Base-by-base conservation (phyloP, 306 rosid genomes). In the Ziziphus jujuba region DNA sequence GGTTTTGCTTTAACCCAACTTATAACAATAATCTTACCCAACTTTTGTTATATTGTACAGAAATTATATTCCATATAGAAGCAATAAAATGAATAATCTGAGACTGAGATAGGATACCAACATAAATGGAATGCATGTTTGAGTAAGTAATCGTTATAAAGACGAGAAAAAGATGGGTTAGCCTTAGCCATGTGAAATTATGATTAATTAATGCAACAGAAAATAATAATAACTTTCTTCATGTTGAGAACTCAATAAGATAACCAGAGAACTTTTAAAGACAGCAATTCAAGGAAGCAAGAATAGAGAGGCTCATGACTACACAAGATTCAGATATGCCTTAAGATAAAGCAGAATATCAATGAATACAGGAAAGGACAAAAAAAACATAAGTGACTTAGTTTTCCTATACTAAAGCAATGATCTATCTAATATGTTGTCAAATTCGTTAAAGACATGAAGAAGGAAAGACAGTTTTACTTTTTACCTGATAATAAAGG, bases 401-500 rank as follows among this genome's bases (percentile, higher is more conserved):
- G 45, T 40, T 40, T 40, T 40, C 12, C 45, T 12, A 2, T 40
- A 38, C 2, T 38, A 49, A 49, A 49, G 21, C 8, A 49, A 49
- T 49, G 21, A 10, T 49, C 20, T 50, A 7, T 16, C 10, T 7
- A 16, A 20, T 14, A 16, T 16, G 0, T 50, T 9, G 9, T 5
- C 22, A 50, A 50, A 50, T 50, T 7, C 54, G 2, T 50, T 50
- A 16, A 50, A 50, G 20, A 20, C 22, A 20, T 47, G 17, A 47
- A 50, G 9, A 50, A 15, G 19, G 6, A 49, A 7, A 9, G 21
- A 49, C 0, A 10, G 55, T 56, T 67, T 20, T 47, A 45, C 24
- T 28, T 45, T 9, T 56, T 82, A 92, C 98, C 98, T 92, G 98
- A 69, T 84, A 89, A 76, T 86, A 92, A 61, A 89, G 79, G 80